A percentile compares a stretch with the other conserved stretches of the same genome.
Conservation (phyloP, 805 yeast genomes). For the Candida tallmaniae region DNA sequence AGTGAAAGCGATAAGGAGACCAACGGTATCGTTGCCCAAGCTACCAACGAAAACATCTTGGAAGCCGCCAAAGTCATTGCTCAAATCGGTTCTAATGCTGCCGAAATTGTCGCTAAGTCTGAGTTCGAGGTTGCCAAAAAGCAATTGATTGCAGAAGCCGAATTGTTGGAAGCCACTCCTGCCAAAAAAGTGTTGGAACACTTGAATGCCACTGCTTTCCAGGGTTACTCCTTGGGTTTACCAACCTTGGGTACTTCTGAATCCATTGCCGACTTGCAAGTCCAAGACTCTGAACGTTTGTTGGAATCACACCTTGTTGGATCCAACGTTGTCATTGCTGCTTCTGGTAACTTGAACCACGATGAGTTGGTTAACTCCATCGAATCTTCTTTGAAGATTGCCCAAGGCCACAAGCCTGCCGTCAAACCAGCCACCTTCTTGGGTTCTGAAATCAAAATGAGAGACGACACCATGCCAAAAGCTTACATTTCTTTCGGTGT, state of each 20-base stretch:
- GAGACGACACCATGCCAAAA: slow-evolving; percentile 82
- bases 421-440: slow-evolving; percentile 58
- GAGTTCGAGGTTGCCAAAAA: slow-evolving; percentile 46
- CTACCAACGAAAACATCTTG: slow-evolving; percentile 45
- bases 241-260: slow-evolving; percentile 76
- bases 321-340: slow-evolving; percentile 65
- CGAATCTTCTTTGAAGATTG: slow-evolving; percentile 45
- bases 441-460: slow-evolving; percentile 82
- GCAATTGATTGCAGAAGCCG: slow-evolving; percentile 43
- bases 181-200: slow-evolving; percentile 63
- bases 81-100: slow-evolving; percentile 35
- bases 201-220: slow-evolving; percentile 80
- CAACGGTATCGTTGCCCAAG: slow-evolving; percentile 57
- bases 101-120: slow-evolving; percentile 37
- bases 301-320: slow-evolving; percentile 53
- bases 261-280: slow-evolving; percentile 52
- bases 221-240: slow-evolving; percentile 74
- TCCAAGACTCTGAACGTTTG: slow-evolving; percentile 55
- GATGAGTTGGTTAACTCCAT: slow-evolving; percentile 65
- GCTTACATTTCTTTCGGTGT: slow-evolving; percentile 77
- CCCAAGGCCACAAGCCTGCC: slow-evolving; percentile 48
- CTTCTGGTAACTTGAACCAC: slow-evolving; percentile 68
- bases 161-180: slow-evolving; percentile 52
- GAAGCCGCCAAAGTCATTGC: slow-evolving; percentile 53
- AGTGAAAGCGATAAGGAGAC: slow-evolving; percentile 58